Percentiles rank a stretch among this genome's conserved stretches.
phyloP scores from a whole-genome alignment of 163 green algal species.

The Chloromonas sp. region DNA sequence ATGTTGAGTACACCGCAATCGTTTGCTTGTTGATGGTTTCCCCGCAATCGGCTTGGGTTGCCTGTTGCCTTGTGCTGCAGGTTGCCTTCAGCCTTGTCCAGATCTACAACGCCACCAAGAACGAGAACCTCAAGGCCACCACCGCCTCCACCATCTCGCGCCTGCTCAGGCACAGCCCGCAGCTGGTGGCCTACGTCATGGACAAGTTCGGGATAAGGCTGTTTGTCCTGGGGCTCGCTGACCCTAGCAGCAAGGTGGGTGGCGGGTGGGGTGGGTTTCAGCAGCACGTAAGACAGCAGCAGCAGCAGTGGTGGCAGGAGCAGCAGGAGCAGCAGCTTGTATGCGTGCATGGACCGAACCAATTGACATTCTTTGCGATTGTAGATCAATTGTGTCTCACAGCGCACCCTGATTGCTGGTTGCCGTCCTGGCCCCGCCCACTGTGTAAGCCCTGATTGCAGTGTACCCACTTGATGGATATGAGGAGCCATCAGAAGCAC shows the following conservation, averaged over 20 bases:
- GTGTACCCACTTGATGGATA: no score
- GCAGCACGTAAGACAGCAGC: not conserved
- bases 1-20: no score
- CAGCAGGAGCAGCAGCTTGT: not conserved
- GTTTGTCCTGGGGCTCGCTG: constrained; percentile 39
- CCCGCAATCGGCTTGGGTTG: constrained; percentile 5
- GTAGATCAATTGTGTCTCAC: not conserved
- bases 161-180: constrained; percentile 49
- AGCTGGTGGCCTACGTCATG: constrained; percentile 41
- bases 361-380: not conserved
- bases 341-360: not conserved
- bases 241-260: constrained; percentile 56
- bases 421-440: no score
- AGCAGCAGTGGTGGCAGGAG: not conserved
- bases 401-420: no score
- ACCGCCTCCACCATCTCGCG: constrained; percentile 65
- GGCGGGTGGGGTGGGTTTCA: not conserved
- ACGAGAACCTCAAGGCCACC: constrained; percentile 68
- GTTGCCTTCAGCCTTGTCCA: constrained; percentile 47
- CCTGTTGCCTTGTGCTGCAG: constrained; percentile 5
- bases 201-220: constrained; percentile 50
- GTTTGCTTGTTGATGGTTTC: not conserved
- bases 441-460: no score
- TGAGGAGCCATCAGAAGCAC: no score
- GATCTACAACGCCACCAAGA: constrained; percentile 46